These are phyloP conservation scores for Mycena chlorophos DNA, from an alignment of 768 basidiomycete genomes.

Conservation along the genomic window DNA sequence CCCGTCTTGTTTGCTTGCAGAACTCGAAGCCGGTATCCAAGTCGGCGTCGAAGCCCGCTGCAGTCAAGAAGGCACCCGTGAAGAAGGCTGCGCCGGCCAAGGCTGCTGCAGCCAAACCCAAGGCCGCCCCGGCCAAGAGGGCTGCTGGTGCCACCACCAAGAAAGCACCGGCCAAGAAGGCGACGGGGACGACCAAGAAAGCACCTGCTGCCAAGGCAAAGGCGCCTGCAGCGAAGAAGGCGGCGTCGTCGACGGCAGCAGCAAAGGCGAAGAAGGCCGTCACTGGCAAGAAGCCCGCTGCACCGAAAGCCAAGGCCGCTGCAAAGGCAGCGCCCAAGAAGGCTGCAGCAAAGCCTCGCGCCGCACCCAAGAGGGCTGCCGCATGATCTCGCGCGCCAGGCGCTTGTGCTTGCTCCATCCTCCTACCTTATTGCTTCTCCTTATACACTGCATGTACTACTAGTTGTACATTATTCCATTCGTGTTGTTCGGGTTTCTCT, in stretches of 20 bases:
- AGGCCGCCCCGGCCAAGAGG: constrained; percentile 7
- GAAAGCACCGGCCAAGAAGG: constrained; percentile 1
- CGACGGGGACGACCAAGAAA: constrained; percentile 5
- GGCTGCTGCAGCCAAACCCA: constrained; percentile 2
- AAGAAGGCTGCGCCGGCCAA: constrained; percentile 7
- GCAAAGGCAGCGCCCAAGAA: constrained; percentile 9
- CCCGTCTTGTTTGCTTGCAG: not conserved
- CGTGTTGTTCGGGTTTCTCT: not conserved
- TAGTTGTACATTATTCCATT: not conserved
- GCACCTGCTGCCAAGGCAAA: constrained; percentile 9
- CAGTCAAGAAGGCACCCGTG: constrained; percentile 2
- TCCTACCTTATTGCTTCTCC: not conserved
- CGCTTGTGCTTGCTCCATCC: not conserved
- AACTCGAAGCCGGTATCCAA: constrained; percentile 4
- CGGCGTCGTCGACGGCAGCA: constrained; percentile 6
- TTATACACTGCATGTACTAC: not conserved
- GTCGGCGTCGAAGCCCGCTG: not conserved
- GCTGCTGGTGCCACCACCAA: constrained; percentile 1
- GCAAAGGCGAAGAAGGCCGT: constrained; percentile 18
- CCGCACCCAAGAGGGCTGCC: not conserved
- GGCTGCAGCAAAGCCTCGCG: constrained; percentile 1
- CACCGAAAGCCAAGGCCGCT: constrained; percentile 15
- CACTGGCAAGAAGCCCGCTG: constrained; percentile 11
- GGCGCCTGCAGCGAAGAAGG: constrained; percentile 16
- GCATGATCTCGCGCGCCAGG: not conserved